A percentile compares a stretch with the other conserved stretches of the same genome.
Evolutionary conservation across 2,329 filamentous ascomycete genomes (phyloP).

Genomic region (Teratosphaeria epicoccoides): DNA sequence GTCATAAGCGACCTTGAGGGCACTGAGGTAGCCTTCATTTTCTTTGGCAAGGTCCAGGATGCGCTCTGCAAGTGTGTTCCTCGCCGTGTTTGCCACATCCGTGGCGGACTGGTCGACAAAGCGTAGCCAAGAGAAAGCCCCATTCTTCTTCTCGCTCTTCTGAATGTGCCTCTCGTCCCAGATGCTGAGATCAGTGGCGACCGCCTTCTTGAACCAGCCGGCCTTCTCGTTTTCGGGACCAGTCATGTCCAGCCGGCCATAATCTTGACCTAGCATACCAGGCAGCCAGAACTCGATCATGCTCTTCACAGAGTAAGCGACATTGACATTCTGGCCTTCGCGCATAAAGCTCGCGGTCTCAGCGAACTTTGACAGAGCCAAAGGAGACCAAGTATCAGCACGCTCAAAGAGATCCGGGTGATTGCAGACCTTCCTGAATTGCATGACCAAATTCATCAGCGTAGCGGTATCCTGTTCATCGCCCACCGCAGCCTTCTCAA

Average conservation of each 20-base stretch:
- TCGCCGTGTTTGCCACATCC: constrained; percentile 62
- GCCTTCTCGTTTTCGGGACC: constrained; percentile 62
- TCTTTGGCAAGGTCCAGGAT: constrained; percentile 48
- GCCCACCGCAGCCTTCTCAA: constrained; percentile 89
- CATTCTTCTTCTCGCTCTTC: constrained; percentile 48
- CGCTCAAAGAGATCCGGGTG: constrained; percentile 95
- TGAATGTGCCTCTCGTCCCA: constrained; percentile 73
- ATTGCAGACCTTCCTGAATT: constrained; percentile 98
- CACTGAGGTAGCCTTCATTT: constrained; percentile 37
- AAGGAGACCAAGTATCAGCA: constrained; percentile 79
- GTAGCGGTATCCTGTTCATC: constrained; percentile 93
- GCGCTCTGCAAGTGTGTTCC: constrained; percentile 61
- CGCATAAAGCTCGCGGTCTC: constrained; percentile 93
- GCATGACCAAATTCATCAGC: constrained; percentile 98
- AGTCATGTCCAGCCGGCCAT: constrained; percentile 63
- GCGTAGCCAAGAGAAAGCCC: constrained; percentile 78
- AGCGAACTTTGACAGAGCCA: constrained; percentile 75
- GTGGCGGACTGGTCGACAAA: constrained; percentile 68
- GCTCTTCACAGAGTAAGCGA: constrained; percentile 80
- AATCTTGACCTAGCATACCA: constrained; percentile 68
- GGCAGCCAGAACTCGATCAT: constrained; percentile 77
- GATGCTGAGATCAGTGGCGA: constrained; percentile 78
- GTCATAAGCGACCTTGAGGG: constrained; percentile 58
- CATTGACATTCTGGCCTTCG: constrained; percentile 67
- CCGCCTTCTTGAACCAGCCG: constrained; percentile 68